Evolutionary conservation across 495 filamentous ascomycete species (phyloP), one percentile per base, ranked within the genome.

Genomic region (Talaromyces borbonicus): DNA sequence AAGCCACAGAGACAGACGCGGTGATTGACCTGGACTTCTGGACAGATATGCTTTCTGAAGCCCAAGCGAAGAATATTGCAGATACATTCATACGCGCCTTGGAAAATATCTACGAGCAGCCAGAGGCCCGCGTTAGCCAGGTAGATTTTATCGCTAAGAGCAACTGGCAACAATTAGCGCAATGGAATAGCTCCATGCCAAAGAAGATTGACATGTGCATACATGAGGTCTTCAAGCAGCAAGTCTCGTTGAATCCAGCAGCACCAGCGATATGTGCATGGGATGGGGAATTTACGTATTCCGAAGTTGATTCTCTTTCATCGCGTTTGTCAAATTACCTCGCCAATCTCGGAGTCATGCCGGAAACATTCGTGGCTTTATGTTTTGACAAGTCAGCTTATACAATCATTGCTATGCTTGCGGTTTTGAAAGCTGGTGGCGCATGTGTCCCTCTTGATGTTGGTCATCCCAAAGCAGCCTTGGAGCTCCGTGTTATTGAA

Each of bases 11-110:
- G 22, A 58, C 63, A 3, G 55, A 61, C 3, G 71, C 66, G 7
- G 53, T 55, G 0, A 71, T 80, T 38, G 69, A 77, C 24, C 31
- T 80, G 4, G 75, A 77, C 46, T 77, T 76, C 55, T 80, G 76
- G 76, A 77, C 73, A 0, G 69, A 71, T 38, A 52, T 50, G 19
- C 51, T 74, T 7, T 74, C 69, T 0, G 62, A 66, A 47, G 54
- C 54, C 2, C 72, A 78, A 47, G 76, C 74, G n/a, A 37, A 49
- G n/a, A 70, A 73, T 47, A 66, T 79, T 11, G 61, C 65, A 1
- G 68, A 65, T 14, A 72, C 66, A 1, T 77, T 78, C 39, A 44
- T 69, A 7, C 61, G 68, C 3, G 69, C 55, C 8, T 49, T 77
- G 19, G 53, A 61, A 29, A 71, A 69, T 46, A 69, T 77, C 20